These are phyloP conservation scores for Tylopilus vinaceipallidus DNA, from an alignment of 768 basidiomycete genomes.

Conservation along the genomic window DNA sequence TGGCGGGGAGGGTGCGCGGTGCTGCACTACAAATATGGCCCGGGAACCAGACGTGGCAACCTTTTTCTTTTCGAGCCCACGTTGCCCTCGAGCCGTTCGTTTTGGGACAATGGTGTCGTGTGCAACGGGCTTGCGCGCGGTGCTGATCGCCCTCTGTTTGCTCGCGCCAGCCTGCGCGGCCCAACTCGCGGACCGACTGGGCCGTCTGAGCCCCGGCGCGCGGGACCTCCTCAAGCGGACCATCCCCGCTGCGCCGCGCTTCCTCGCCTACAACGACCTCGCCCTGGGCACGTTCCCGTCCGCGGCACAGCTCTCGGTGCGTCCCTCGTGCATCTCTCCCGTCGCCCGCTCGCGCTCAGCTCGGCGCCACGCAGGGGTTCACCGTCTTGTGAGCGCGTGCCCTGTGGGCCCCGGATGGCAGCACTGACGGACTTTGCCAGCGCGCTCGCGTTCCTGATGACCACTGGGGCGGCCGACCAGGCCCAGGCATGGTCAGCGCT, in stretches of 20 bases:
- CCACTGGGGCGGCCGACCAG: not conserved
- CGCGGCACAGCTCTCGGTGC: not conserved
- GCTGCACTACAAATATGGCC: not conserved
- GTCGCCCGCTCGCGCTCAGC: no score
- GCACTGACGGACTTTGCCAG: not conserved
- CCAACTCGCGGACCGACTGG: not conserved
- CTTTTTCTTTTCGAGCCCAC: no score
- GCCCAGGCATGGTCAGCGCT: slow-evolving; percentile 35
- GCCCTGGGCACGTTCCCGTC: not conserved
- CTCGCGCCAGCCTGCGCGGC: not conserved
- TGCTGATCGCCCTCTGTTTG: not conserved
- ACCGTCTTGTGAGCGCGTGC: slow-evolving; percentile 27
- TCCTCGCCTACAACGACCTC: not conserved
- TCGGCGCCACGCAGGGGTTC: slow-evolving; percentile 18
- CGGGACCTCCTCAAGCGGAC: not conserved
- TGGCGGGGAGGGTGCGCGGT: no score
- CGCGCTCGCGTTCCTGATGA: not conserved
- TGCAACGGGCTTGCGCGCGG: not conserved
- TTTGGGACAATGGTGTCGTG: not conserved
- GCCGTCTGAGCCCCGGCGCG: not conserved
- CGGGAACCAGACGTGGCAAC: not conserved
- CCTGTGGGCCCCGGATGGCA: slow-evolving; percentile 11
- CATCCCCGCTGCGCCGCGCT: not conserved
- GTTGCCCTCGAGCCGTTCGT: not conserved
- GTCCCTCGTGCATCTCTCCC: not conserved